Conservation (phyloP, 352 stramenopile genomes). For the Pythium insidiosum region DNA sequence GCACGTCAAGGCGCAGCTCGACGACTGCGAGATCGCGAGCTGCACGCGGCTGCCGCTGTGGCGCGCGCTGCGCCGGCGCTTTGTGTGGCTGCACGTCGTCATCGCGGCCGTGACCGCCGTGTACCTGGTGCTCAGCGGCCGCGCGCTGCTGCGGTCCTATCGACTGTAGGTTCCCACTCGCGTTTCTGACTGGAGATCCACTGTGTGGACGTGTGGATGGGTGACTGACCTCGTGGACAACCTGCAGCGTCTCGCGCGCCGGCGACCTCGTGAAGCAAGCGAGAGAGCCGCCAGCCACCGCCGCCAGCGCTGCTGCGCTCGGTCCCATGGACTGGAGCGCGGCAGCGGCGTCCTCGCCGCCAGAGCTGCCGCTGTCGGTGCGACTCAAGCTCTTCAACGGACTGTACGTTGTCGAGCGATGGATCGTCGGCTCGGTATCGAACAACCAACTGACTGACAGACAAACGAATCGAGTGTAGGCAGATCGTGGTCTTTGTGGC, state of each 20-base stretch:
- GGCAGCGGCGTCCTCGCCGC: constrained; percentile 20
- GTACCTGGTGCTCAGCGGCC: constrained; percentile 58
- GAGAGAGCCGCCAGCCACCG: neutral
- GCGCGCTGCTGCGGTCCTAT: constrained; percentile 45
- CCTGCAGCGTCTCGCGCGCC: neutral
- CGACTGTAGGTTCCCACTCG: constrained; percentile 39
- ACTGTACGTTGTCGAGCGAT: too few relatives aligned
- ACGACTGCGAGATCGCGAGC: constrained; percentile 48
- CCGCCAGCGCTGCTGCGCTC: neutral
- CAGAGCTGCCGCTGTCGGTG: constrained; percentile 30
- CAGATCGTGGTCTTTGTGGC: constrained; percentile 49
- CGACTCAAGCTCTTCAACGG: constrained; percentile 63
- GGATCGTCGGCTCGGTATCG: too few relatives aligned
- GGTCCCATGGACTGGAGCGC: too few relatives aligned
- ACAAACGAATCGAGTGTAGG: too few relatives aligned
- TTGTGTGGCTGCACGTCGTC: constrained; percentile 72
- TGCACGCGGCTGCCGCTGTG: constrained; percentile 42
- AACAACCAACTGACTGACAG: too few relatives aligned
- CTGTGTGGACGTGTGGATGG: too few relatives aligned
- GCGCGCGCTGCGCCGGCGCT: constrained; percentile 43
- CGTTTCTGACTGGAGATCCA: too few relatives aligned
- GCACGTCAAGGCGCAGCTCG: constrained; percentile 40
- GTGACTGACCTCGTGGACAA: too few relatives aligned
- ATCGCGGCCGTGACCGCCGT: constrained; percentile 31
- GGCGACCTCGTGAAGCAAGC: too few relatives aligned